Base-by-base conservation (phyloP, 208 protist species). In the Acanthamoeba healyi region DNA sequence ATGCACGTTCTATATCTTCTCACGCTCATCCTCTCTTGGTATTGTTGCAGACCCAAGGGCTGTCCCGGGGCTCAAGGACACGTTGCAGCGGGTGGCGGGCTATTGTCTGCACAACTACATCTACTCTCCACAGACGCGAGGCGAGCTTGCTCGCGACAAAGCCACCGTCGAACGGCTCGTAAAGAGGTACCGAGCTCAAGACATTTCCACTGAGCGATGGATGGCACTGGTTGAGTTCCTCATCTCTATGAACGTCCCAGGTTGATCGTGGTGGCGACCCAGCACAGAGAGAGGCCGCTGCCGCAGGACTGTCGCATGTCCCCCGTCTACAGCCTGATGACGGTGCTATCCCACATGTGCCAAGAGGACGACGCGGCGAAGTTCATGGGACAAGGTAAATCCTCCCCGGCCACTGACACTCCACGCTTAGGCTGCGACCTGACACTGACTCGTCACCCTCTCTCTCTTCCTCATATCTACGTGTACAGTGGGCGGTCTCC, bases 31-130 rank as follows among this genome's bases (percentile, higher is more conserved):
- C 44, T 9, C 9, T 54, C 49, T 54, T 54, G 0, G 0, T 1
- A 10, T 54, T 10, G 14, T 29, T 1, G n/a, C 61, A 67, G 61
- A 67, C 5, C 61, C 61, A 24, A 36, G 29, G n/a, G 6, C 24
- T 14, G 61, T 67, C n/a, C 61, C 61, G 5, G 61, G 36, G 61
- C 24, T 67, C 61, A 67, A 67, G n/a, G 61, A 67, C 61, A 67
- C 24, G 5, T 7, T 67, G 61, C 61, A 67, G 29, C 61, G 61
- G 61, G 61, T 67, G 2, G 61, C 61, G 24, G 61, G 61, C 61
- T 67, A 67, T 36, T 67, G 61, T 9, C 61, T 67, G 9, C 61
- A 67, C 61, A 67, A 67, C 61, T 67, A 67, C 61, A 67, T 67
- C 61, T 67, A 67, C n/a, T 29, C 9, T 9, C 61, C 61, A 67